Conservation (phyloP, 202 grass and related monocot species). For the Musa balbisiana region DNA sequence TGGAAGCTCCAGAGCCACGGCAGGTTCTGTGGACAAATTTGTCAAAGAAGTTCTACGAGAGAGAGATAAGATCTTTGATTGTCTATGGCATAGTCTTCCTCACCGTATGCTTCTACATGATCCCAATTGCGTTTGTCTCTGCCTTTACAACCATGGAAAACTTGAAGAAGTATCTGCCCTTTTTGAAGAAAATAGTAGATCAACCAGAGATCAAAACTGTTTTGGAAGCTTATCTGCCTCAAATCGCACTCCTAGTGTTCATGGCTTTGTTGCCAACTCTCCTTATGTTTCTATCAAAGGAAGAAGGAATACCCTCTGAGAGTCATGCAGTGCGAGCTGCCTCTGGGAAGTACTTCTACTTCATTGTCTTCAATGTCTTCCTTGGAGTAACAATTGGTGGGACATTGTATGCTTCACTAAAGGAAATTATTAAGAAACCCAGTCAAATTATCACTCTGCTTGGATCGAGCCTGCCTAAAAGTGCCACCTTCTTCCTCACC, state of each 20-base stretch:
- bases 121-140: constrained; percentile 60
- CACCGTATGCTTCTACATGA: constrained; percentile 45
- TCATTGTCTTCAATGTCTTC: constrained; percentile 82
- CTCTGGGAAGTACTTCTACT: constrained; percentile 83
- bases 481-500: constrained; percentile 79
- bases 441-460: constrained; percentile 22
- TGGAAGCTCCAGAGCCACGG: constrained; percentile 66
- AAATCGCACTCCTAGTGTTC: constrained; percentile 62
- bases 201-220: constrained; percentile 33
- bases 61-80: constrained; percentile 44
- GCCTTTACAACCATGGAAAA: constrained; percentile 61
- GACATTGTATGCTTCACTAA: constrained; percentile 33
- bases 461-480: constrained; percentile 36
- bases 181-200: constrained; percentile 69
- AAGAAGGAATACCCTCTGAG: constrained; percentile 50
- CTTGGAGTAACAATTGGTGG: constrained; percentile 31
- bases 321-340: constrained; percentile 52
- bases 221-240: constrained; percentile 72
- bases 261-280: constrained; percentile 62
- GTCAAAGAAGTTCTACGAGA: constrained; percentile 45
- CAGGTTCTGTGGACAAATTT: constrained; percentile 66
- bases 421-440: constrained; percentile 32
- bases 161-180: constrained; percentile 49
- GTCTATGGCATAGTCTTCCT: constrained; percentile 61
- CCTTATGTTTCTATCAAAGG: constrained; percentile 67